Percentiles rank a stretch among this genome's conserved stretches.
Evolutionary conservation across 345 rosid genomes (phyloP).

Genomic region (Moricandia moricandioides): DNA sequence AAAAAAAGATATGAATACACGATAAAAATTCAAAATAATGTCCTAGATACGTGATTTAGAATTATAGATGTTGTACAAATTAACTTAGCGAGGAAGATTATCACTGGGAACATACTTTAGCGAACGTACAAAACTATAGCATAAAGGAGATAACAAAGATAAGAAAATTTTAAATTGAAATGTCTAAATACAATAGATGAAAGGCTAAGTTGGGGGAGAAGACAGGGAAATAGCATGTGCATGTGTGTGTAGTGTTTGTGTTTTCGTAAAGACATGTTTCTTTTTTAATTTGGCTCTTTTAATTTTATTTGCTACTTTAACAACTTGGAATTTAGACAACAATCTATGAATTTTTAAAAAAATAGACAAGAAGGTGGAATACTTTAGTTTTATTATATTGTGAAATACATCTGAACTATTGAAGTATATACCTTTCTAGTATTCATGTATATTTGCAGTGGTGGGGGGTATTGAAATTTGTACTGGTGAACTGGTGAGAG

Average conservation of each 20-base stretch:
- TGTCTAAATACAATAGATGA: constrained; percentile 21
- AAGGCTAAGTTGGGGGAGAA: constrained; percentile 21
- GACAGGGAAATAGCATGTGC: constrained; percentile 28
- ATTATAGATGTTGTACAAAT: not conserved
- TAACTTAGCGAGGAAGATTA: constrained; percentile 37
- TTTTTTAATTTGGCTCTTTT: constrained; percentile 26
- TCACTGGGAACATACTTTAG: constrained; percentile 25
- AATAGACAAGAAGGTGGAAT: not conserved
- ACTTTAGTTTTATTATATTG: not conserved
- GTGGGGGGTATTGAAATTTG: not conserved
- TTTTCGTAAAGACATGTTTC: constrained; percentile 21
- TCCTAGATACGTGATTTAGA: not conserved
- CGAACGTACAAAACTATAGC: constrained; percentile 29
- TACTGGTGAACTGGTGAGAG: not conserved
- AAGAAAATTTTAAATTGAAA: not conserved
- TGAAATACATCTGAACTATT: not conserved
- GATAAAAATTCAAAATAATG: not conserved
- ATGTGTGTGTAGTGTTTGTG: constrained; percentile 33
- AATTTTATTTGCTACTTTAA: constrained; percentile 17
- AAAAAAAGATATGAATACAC: not conserved
- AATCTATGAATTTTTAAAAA: too few species aligned
- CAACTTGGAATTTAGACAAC: constrained; percentile 5
- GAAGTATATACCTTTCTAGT: not conserved
- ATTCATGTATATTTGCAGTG: not conserved
- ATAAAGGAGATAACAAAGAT: constrained; percentile 23